Evolutionary conservation across 1,139 yeast genomes (phyloP), one percentile per base, ranked within the genome.

Genomic region (Hyphopichia fennica): DNA sequence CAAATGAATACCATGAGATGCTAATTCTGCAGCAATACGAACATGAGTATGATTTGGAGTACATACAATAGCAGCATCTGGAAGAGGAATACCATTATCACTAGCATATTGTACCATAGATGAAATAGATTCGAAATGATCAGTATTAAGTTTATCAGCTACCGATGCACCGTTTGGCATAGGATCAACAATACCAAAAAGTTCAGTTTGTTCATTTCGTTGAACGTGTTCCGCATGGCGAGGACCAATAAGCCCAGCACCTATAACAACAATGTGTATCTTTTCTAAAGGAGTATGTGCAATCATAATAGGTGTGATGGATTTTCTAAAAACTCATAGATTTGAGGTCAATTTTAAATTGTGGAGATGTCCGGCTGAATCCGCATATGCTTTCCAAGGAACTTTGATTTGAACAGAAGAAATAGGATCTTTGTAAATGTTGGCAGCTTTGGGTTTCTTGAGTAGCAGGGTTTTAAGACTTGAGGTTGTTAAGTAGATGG

Each of bases 41-140:
- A 65, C 58, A 47, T 69, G 75, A 14, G 72, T 69, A 41, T 65
- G 68, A 44, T 68, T 69, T 3, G 75, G 75, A 13, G 75, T 69
- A 29, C 73, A 69, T 23, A 69, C 59, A 10, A 69, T 59, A 14
- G 75, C 75, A 1, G 69, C 75, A 43, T 67, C 62, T 1, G 74
- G 72, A 27, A 40, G 44, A 22, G 50, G 48, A 18, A 48, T 40
- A 17, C 42, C 38, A 28, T 52, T 45, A 39, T 58, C 54, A 10
- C 28, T n/a, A n/a, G 37, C 36, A 29, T 38, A 33, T 15, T 18
- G n/a, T 9, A 38, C 28, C 34, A 38, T 33, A 18, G 37, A 31
- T 18, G 23, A 53, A 37, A 69, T 56, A 15, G 57, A 52, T 11
- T 44, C 41, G 49, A 67, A 69, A 44, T 62, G 64, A 22, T 54